Base-by-base conservation (phyloP, 2,329 filamentous ascomycete species). In the Calonectria honghensis region DNA sequence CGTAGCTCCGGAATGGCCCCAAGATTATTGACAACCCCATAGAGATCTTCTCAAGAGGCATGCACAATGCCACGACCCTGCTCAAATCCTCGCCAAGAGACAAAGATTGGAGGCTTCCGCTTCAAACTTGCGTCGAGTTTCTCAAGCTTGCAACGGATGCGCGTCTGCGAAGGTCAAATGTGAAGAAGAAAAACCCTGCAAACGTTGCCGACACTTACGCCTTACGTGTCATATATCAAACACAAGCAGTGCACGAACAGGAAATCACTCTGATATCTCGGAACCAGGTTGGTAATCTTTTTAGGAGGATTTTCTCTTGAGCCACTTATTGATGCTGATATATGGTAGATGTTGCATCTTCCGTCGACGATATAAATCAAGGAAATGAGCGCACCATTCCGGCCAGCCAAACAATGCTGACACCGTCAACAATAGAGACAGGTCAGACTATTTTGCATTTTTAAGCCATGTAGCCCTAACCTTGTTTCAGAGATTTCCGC, bases 81-180 rank as follows among this genome's bases (percentile, higher is more conserved):
- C 20, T 24, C 32, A 20, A 7, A 24, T 24, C 16, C 18, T 11
- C 32, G 20, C 54, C 32, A 59, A 59, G 32, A 59, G 32, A 24
- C 54, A 24, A 7, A 37, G n/a, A 32, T n/a, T 59, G 20, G 54
- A 59, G 29, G 31, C 31, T 37, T 2, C 32, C 32, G 13, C 32
- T 14, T 24, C 54, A 18, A 2, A 20, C 32, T 24, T 13, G 20
- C 52, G 52, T 37, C 32, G 54, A 1, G 54, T 59, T 59, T 59
- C 32, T 6, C 54, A 59, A n/a, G 54, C 54, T 3, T 59, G 54
- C 7, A 59, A 37, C 13, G 18, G 20, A 3, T 59, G 54, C 16
- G 54, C 54, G 20, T 59, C 54, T 11, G 31, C 54, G 9, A 59
- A 59, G 32, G 54, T 59, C 54, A 59, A 37, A 27, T 59, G 54